These are phyloP conservation scores for Penicillium oxalicum DNA, from an alignment of 2,329 filamentous ascomycete species.

Conservation along the genomic window DNA sequence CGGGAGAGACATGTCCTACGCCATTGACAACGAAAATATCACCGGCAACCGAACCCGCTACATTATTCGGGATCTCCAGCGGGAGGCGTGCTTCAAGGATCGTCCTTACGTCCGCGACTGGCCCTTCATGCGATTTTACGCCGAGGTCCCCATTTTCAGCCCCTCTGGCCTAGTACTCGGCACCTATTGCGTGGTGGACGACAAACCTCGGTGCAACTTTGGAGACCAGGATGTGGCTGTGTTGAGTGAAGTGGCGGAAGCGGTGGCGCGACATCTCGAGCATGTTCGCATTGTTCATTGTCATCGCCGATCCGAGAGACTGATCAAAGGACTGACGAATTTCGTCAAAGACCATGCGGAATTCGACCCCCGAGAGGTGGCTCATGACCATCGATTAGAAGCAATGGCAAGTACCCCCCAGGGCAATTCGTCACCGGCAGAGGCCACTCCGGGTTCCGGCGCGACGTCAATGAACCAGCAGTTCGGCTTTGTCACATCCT, in stretches of 20 bases:
- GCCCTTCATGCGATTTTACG: conserved; percentile 46
- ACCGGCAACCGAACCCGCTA: conserved; percentile 27
- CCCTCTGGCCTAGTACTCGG: conserved; percentile 53
- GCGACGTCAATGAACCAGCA: background rate
- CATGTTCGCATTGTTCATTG: conserved; percentile 50
- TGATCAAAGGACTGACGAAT: conserved; percentile 49
- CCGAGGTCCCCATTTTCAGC: conserved; percentile 55
- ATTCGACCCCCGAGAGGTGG: conserved; percentile 19
- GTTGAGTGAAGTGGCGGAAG: conserved; percentile 51
- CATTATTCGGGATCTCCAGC: conserved; percentile 35
- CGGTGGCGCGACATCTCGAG: conserved; percentile 55
- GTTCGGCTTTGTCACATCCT: background rate
- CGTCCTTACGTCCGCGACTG: conserved; percentile 29
- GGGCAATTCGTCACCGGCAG: background rate
- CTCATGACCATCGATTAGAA: conserved; percentile 9
- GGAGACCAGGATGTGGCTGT: conserved; percentile 33
- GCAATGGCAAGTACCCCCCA: background rate
- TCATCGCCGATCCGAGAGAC: conserved; percentile 51
- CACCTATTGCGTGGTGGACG: conserved; percentile 54
- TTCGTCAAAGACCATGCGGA: conserved; percentile 43
- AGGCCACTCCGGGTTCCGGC: background rate
- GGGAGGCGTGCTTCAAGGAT: conserved; percentile 31
- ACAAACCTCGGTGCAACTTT: conserved; percentile 46
- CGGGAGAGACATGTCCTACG: conserved; percentile 13
- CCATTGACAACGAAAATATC: conserved; percentile 18